Base-by-base conservation (phyloP, 2,329 filamentous ascomycete genomes). In the Ophiostoma tasmaniense region DNA sequence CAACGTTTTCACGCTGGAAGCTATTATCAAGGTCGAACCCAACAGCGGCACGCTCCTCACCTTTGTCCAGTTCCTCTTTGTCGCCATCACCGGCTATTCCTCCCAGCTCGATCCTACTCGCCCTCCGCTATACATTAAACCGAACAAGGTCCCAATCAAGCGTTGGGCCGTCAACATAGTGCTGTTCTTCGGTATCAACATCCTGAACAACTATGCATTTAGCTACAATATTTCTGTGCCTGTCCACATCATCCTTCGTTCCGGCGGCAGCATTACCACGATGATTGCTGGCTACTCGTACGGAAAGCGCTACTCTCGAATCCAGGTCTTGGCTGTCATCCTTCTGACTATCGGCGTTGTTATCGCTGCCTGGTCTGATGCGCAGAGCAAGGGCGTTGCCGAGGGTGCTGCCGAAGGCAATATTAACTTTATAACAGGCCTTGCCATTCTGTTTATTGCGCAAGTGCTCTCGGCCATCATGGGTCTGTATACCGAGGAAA, bases 191-290 rank as follows among this genome's bases (percentile, higher is more conserved):
- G 86, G 86, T 71, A 95, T 99, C 79, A 99, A 98, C 75, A 87
- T 98, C 70, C 81, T 99, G 76, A 99, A 99, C 80, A 99, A 99
- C 75, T 94, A 94, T 82, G 95, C 94, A 7, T 99, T 99, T 78
- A 93, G 92, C 72, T 99, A 97, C 80, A 89, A 93, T 74, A 98
- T 99, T 69, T 97, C 93, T 7, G 92, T 99, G 0, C 95, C 95
- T 1, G 88, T 99, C 66, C 95, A 99, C 76, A 99, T 99, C 74
- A 98, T 99, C 73, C 83, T 99, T 37, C 88, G 95, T 67, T 97
- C 93, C 66, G 96, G 94, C 66, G 95, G 95, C 20, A 97, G 93
- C 74, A 96, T 98, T 71, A 96, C 93, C 4, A 98, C 95, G 10
- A 96, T 99, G 87, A 80, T 89, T 20, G 92, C 94, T n/a, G 95